Conservation (phyloP, 2,329 filamentous ascomycete genomes). For the Fusarium ramigenum region DNA sequence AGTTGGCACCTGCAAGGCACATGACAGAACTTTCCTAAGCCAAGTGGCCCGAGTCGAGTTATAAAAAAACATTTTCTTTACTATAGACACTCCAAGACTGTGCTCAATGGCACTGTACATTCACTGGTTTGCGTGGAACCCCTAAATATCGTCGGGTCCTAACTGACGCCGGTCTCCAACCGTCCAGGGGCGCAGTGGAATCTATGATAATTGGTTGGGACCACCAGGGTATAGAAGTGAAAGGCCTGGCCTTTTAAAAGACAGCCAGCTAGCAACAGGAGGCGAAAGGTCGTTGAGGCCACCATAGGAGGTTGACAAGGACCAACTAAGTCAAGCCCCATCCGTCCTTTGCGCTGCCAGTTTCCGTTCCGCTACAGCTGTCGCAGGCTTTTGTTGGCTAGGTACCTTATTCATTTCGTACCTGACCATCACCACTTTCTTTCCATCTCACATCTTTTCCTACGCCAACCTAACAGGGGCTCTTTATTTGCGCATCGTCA, state of each 20-base stretch:
- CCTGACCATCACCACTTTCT: slow-evolving; percentile 32
- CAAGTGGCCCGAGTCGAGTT: neutral
- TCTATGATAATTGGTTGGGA: slow-evolving; percentile 30
- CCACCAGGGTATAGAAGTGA: slow-evolving; percentile 19
- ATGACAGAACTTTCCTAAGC: neutral
- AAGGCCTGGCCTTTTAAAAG: slow-evolving; percentile 12
- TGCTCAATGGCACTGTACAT: slow-evolving; percentile 25
- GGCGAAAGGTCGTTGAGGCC: slow-evolving; percentile 16
- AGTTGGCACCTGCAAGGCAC: neutral
- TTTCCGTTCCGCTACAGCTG: slow-evolving; percentile 27
- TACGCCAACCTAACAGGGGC: slow-evolving; percentile 31
- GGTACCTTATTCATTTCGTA: slow-evolving; percentile 22
- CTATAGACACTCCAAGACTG: slow-evolving; percentile 3
- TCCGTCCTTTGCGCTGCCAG: slow-evolving; percentile 19
- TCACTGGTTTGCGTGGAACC: slow-evolving; percentile 26
- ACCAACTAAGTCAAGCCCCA: slow-evolving; percentile 23
- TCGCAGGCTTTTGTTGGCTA: slow-evolving; percentile 26
- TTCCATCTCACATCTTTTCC: slow-evolving; percentile 34
- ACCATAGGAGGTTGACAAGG: slow-evolving; percentile 27
- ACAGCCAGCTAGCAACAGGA: slow-evolving; percentile 23
- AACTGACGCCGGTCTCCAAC: slow-evolving; percentile 13
- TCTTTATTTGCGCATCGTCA: slow-evolving; percentile 33
- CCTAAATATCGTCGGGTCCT: slow-evolving; percentile 37
- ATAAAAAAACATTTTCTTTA: neutral
- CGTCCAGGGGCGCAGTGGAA: neutral